Evolutionary conservation across 768 basidiomycete species (phyloP).

Genomic region (Tylopilus rubrobrunneus): DNA sequence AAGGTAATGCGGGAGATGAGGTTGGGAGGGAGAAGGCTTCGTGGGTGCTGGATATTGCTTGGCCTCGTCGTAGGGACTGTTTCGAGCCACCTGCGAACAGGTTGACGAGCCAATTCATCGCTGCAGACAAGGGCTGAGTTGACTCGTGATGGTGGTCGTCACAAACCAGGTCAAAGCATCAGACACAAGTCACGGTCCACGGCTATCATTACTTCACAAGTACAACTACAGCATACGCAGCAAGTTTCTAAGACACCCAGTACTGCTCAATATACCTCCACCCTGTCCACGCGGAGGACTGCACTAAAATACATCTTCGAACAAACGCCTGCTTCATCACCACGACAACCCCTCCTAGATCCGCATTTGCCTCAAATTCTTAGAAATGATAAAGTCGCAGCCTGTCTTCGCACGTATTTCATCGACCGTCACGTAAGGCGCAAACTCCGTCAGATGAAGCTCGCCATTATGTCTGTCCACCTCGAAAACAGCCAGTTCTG

Average conservation of each 20-base stretch:
- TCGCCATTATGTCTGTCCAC: constrained; percentile 70
- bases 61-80: constrained; percentile 51
- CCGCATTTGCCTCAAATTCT: constrained; percentile 48
- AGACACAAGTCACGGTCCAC: not conserved
- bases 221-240: not conserved
- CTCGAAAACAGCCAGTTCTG: constrained; percentile 85
- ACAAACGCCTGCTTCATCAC: not conserved
- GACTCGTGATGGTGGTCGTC: not conserved
- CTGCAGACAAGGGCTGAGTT: constrained; percentile 4
- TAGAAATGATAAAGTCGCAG: constrained; percentile 64
- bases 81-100: constrained; percentile 54
- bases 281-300: not conserved
- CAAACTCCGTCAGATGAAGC: constrained; percentile 71
- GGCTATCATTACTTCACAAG: not conserved
- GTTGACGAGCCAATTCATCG: constrained; percentile 73
- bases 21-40: constrained; percentile 87
- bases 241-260: not conserved
- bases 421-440: constrained; percentile 72
- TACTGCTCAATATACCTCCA: too few species aligned
- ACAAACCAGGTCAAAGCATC: constrained; percentile 8
- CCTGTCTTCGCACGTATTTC: constrained; percentile 82
- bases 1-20: constrained; percentile 53
- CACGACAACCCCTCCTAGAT: constrained; percentile 7
- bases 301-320: not conserved
- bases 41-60: constrained; percentile 73